A percentile compares a stretch with the other conserved stretches of the same genome.
Evolutionary conservation across 2,329 filamentous ascomycete genomes (phyloP).

Genomic region (Cladophialophora carrionii): DNA sequence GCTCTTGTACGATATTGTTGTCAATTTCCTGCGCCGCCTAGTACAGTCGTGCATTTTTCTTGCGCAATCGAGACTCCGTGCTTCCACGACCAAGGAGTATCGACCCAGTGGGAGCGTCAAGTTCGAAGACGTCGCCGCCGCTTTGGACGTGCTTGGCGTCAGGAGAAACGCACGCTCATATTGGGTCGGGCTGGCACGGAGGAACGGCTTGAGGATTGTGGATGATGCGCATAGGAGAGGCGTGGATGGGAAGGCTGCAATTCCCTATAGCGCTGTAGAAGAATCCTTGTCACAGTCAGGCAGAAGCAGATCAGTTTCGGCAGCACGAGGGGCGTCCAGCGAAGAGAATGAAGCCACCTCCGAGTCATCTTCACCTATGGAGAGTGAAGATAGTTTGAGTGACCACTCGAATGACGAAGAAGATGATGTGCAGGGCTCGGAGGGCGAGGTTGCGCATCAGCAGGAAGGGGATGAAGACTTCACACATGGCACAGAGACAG

Average conservation of each 20-base stretch:
- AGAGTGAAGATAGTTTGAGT: background rate
- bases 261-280: conserved; percentile 38
- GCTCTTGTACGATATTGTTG: conserved; percentile 70
- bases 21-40: conserved; percentile 71
- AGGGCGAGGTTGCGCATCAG: background rate
- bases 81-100: conserved; percentile 46
- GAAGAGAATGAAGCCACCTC: background rate
- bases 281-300: conserved; percentile 27
- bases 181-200: conserved; percentile 58
- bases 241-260: conserved; percentile 8
- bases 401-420: background rate
- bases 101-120: conserved; percentile 46
- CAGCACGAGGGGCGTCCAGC: conserved; percentile 9
- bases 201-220: conserved; percentile 56
- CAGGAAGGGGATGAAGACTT: conserved; percentile 8
- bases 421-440: background rate
- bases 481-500: background rate
- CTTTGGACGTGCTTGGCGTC: conserved; percentile 59
- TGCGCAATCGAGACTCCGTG: conserved; percentile 68
- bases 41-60: conserved; percentile 71
- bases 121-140: conserved; percentile 57
- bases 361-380: background rate
- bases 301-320: conserved; percentile 20
- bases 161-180: conserved; percentile 48
- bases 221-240: conserved; percentile 30